Conservation (phyloP, 108 stramenopile genomes). For the Skeletonema menzelii region DNA sequence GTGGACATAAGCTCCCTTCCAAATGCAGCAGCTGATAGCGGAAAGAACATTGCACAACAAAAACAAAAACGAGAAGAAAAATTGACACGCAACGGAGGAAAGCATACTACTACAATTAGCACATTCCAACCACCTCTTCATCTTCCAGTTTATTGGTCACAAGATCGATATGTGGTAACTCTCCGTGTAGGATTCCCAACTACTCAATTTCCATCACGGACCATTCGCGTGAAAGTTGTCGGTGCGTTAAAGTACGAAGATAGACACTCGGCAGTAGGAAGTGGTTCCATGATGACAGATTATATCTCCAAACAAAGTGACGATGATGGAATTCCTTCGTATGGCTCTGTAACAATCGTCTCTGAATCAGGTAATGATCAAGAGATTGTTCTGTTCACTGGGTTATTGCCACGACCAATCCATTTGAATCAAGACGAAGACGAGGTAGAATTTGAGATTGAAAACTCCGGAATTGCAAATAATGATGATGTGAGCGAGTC, state of each 20-base stretch:
- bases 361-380: neutral
- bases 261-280: slow-evolving; percentile 41
- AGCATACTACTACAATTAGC: neutral
- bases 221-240: slow-evolving; percentile 31
- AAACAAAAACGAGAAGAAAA: slow-evolving; percentile 2
- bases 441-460: slow-evolving; percentile 43
- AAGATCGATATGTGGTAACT: slow-evolving; percentile 32
- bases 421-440: slow-evolving; percentile 40
- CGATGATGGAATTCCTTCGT: slow-evolving; percentile 1
- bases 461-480: slow-evolving; percentile 4
- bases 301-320: neutral
- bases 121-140: neutral
- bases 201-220: slow-evolving; percentile 13
- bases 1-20: slow-evolving; percentile 5
- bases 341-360: slow-evolving; percentile 26
- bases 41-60: slow-evolving; percentile 14
- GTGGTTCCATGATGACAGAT: slow-evolving; percentile 21
- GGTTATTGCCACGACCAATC: slow-evolving; percentile 35
- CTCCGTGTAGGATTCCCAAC: slow-evolving; percentile 26
- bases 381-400: slow-evolving; percentile 27
- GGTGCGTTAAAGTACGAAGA: slow-evolving; percentile 39
- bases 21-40: neutral
- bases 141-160: slow-evolving; percentile 38
- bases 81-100: slow-evolving; percentile 29
- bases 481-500: neutral